These are phyloP conservation scores for Eleusine indica DNA, from an alignment of 176 grass and related monocot species.

Conservation along the genomic window DNA sequence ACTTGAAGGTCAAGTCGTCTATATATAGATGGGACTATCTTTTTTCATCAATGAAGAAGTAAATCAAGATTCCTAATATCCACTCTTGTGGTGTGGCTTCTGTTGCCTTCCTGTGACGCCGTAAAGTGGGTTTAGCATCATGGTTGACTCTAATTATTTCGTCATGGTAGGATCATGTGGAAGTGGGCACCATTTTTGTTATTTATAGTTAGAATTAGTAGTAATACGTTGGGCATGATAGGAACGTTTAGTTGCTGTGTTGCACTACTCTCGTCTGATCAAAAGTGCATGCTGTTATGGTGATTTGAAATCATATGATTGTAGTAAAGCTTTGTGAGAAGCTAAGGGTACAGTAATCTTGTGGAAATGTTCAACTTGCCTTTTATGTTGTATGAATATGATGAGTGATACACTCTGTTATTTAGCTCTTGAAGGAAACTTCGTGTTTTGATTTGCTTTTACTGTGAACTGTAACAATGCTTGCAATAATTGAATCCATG, in stretches of 20 bases:
- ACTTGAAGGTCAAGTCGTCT: background rate
- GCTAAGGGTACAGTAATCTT: too few species aligned
- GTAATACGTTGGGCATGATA: background rate
- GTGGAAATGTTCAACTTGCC: too few species aligned
- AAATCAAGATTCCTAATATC: background rate
- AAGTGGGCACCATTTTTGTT: background rate
- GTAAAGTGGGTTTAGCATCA: background rate
- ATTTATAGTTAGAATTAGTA: background rate
- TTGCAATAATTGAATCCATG: background rate
- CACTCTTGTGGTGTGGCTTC: background rate
- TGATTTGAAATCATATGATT: too few species aligned
- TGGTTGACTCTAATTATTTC: background rate
- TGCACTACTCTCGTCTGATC: background rate
- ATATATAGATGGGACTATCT: background rate
- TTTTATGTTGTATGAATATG: too few species aligned
- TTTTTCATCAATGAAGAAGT: background rate
- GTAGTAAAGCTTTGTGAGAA: too few species aligned
- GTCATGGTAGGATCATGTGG: background rate
- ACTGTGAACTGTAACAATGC: too few species aligned
- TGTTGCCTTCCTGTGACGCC: background rate
- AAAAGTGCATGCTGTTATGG: background rate
- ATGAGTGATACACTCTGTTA: too few species aligned
- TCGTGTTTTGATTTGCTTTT: too few species aligned
- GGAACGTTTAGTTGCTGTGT: slow-evolving; percentile 2
- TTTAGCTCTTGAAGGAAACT: too few species aligned